These are phyloP conservation scores for Saitozyma podzolica DNA, from an alignment of 768 basidiomycete genomes.

Conservation along the genomic window DNA sequence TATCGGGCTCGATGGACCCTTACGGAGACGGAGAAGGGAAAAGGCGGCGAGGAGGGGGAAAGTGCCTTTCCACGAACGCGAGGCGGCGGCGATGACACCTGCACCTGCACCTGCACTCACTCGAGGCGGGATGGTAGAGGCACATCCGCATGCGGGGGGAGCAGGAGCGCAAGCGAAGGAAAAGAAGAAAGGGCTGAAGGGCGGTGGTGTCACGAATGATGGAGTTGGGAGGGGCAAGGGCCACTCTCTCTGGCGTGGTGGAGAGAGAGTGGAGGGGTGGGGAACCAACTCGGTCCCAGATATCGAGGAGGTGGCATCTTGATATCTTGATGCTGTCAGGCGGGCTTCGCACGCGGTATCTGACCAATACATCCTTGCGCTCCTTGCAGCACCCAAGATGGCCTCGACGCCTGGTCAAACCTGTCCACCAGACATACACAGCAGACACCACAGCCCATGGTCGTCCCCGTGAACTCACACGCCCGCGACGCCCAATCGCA, in stretches of 20 bases:
- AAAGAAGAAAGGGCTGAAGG: neutral
- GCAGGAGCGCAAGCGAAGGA: no score
- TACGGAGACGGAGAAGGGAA: slow-evolving; percentile 1
- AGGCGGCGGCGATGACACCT: neutral
- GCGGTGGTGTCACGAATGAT: neutral
- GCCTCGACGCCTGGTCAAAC: neutral
- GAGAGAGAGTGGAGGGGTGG: slow-evolving; percentile 23
- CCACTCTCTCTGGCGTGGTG: slow-evolving; percentile 24
- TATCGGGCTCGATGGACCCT: slow-evolving; percentile 3
- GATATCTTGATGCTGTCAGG: no score
- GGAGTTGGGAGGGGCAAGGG: slow-evolving; percentile 5
- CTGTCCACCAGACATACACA: neutral
- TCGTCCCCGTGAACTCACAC: neutral
- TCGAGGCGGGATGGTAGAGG: neutral
- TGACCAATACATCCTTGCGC: no score
- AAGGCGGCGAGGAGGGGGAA: slow-evolving; percentile 13
- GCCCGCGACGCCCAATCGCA: neutral
- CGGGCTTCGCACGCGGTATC: no score
- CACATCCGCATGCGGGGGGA: neutral
- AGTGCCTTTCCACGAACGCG: slow-evolving; percentile 24
- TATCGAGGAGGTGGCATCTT: no score
- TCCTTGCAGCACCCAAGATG: neutral
- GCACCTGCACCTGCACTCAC: neutral
- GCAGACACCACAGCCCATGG: no score
- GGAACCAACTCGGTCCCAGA: neutral